Base-by-base conservation (phyloP, 805 yeast genomes). In the Kazachstania viticola region DNA sequence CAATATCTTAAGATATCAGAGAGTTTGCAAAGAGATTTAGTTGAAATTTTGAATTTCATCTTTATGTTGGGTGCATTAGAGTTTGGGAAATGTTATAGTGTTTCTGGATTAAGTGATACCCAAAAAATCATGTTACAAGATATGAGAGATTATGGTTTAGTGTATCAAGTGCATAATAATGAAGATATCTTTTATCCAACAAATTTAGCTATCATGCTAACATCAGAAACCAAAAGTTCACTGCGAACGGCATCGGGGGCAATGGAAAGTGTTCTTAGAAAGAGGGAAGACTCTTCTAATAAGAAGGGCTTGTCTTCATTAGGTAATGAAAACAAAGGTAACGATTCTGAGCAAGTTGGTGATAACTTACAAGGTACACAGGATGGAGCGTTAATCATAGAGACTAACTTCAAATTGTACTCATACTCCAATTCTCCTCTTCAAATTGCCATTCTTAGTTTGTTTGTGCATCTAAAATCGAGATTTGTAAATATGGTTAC, bases 401-500 rank as follows among this genome's bases (percentile, higher is more conserved):
- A 91, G 54, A 91, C 98, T 0, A 91, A 91, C 58, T 91, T 84
- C 64, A 81, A 91, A 50, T 51, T 91, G 4, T 91, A 91, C 47
- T 88, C 96, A 28, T 87, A 87, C 52, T 84, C 96, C 2, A 79
- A 83, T 39, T 84, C 95, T 1, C 96, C 97, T 2, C 62, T 91
- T 35, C 97, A 91, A 56, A 87, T 88, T 42, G 96, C 97, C 9
- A 81, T 91, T 37, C 62, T 91, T 33, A 82, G 85, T 49, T 55
- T 91, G 28, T 91, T 91, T 60, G 94, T 84, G 17, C 91, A 83
- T 49, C 59, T 91, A 38, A 78, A 74, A 42, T 70, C 93, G 0
- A 65, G 98, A 38, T 91, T 91, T 54, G 65, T 85, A 11, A 91
- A 91, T 51, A 75, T 91, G 78, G 95, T 91, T 3, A 73, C 91